Base-by-base conservation (phyloP, 2,329 filamentous ascomycete species). In the Sarocladium brachiariae region DNA sequence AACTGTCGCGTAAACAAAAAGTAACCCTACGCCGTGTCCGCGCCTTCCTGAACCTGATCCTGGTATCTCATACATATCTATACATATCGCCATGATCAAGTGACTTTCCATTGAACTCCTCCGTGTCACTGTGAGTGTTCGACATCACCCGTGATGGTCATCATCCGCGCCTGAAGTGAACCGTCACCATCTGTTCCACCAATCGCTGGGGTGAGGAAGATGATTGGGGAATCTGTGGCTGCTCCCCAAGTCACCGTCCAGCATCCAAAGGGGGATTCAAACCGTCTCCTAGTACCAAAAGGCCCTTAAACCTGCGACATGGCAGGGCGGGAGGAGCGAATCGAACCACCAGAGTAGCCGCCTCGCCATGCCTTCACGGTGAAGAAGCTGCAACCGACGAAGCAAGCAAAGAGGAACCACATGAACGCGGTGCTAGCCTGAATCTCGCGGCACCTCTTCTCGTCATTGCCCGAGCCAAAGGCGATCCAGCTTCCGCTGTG, bases 381-480 rank as follows among this genome's bases (percentile, higher is more conserved):
- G 55, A 87, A 74, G 61, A 80, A 70, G 39, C 82, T 63, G 35
- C 76, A 75, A 3, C 71, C 81, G 24, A 72, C 69, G 61, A 84
- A 86, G 23, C 77, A 73, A 34, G 71, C 75, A 64, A 84, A 88
- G 46, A 88, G 77, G 70, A 91, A 90, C 85, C 85, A 92, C 69
- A 89, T 76, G 70, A 92, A 92, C 33, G 80, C 85, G 30, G 79
- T 81, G 55, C 79, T 78, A 33, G 87, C 87, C 70, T 91, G 87
- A 14, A 88, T 78, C 69, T 89, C 81, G 55, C 80, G 82, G 70
- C 87, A 91, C 56, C 85, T 78, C 71, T 84, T 81, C 63, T 73
- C 65, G 19, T 35, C 19, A 53, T 76, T 71, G 54, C 56, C 53
- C 41, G 81, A 83, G 52, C 83, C 83, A 63, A 76, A 85, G 23